Percentiles rank a stretch among this genome's conserved stretches.
Conservation (phyloP, 2,329 filamentous ascomycete species). For the Gaeumannomyces sp. region DNA sequence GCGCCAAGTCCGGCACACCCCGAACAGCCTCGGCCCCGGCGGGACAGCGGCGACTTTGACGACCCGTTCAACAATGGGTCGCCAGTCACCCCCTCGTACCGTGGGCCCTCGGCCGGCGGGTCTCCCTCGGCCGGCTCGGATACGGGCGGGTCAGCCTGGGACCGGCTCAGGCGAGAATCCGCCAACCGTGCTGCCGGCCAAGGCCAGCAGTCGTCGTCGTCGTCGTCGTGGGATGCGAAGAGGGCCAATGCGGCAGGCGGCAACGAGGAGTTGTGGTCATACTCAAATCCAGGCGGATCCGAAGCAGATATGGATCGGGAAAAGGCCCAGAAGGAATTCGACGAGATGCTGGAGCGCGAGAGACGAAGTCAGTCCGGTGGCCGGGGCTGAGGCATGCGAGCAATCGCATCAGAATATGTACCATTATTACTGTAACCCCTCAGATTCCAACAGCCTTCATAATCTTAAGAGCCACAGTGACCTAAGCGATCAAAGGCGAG, state of each 20-base stretch:
- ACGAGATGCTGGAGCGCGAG: conserved; percentile 20
- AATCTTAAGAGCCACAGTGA: neutral
- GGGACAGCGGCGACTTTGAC: conserved; percentile 5
- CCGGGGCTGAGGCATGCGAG: neutral
- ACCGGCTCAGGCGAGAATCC: conserved; percentile 14
- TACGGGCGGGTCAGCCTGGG: conserved; percentile 16
- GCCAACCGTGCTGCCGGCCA: neutral
- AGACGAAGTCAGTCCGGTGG: conserved; percentile 8
- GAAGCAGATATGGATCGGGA: conserved; percentile 3
- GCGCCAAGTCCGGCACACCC: neutral
- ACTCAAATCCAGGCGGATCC: neutral
- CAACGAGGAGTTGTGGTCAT: conserved; percentile 11
- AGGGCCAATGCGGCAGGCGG: neutral
- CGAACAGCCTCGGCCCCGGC: neutral
- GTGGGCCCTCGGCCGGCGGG: conserved; percentile 5
- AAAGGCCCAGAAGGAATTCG: conserved; percentile 18
- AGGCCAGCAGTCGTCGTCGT: neutral
- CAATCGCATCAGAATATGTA: neutral
- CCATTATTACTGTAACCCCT: neutral
- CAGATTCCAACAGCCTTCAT: neutral
- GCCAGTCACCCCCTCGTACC: conserved; percentile 14
- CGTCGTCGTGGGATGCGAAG: conserved; percentile 6
- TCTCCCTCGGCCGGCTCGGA: neutral
- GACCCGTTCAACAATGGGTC: conserved; percentile 17
- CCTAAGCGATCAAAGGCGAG: too few relatives aligned